These are phyloP conservation scores for Phytophthora pini DNA, from an alignment of 352 stramenopile species.

Conservation along the genomic window DNA sequence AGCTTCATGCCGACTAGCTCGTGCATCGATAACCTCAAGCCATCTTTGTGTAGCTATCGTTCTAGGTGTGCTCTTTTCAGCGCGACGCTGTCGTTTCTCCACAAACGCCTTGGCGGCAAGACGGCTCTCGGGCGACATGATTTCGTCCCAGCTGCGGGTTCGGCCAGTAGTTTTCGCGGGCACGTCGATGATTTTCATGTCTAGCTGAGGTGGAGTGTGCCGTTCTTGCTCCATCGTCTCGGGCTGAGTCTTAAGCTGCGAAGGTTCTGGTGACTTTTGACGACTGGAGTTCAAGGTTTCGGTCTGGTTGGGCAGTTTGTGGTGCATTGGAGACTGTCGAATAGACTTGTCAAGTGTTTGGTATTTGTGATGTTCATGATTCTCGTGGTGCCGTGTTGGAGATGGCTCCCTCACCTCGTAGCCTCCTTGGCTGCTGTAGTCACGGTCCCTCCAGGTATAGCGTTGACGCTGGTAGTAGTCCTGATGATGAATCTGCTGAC, in stretches of 20 bases:
- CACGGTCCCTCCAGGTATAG: constrained; percentile 18
- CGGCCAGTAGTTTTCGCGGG: constrained; percentile 1
- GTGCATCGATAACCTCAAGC: constrained; percentile 59
- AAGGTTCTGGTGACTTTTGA: background rate
- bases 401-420: constrained; percentile 16
- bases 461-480: constrained; percentile 12
- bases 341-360: constrained; percentile 6
- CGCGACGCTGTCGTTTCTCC: constrained; percentile 62
- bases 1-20: constrained; percentile 14
- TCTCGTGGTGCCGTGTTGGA: constrained; percentile 7
- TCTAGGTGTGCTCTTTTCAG: constrained; percentile 56
- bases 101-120: constrained; percentile 70
- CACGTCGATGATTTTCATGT: constrained; percentile 39
- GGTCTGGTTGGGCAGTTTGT: constrained; percentile 11
- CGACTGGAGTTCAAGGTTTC: constrained; percentile 1
- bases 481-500: constrained; percentile 11
- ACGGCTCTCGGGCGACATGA: constrained; percentile 58
- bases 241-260: constrained; percentile 3
- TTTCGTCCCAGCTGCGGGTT: constrained; percentile 27
- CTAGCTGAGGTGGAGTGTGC: constrained; percentile 19
- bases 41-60: constrained; percentile 72
- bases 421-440: constrained; percentile 9
- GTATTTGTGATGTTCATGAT: constrained; percentile 1
- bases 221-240: constrained; percentile 1
- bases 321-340: constrained; percentile 4